Percentiles rank a stretch among this genome's conserved stretches.
These are phyloP conservation scores for Juglanconis oblonga DNA, from an alignment of 2,329 filamentous ascomycete species.

Conservation along the genomic window DNA sequence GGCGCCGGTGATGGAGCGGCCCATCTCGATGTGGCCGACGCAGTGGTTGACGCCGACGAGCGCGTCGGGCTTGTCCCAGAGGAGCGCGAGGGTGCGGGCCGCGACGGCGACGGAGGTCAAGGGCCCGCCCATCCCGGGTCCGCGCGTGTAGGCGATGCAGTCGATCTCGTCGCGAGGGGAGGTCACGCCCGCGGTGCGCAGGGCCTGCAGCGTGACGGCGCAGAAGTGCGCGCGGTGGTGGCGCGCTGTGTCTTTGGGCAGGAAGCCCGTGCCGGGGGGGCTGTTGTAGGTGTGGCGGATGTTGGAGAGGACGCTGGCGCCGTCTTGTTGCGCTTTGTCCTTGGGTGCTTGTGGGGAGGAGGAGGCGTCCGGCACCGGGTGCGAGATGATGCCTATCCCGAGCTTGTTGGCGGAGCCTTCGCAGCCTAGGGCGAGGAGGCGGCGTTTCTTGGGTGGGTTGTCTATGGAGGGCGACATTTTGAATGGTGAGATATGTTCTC, in stretches of 20 bases:
- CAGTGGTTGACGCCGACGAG: constrained; percentile 97
- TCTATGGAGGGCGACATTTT: constrained; percentile 7
- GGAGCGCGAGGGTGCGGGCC: constrained; percentile 73
- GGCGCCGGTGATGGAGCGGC: constrained; percentile 85
- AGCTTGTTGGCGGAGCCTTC: constrained; percentile 99
- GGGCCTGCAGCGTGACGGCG: constrained; percentile 72
- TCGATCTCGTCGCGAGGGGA: constrained; percentile 63
- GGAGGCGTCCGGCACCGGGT: constrained; percentile 45
- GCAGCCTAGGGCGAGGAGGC: constrained; percentile 56
- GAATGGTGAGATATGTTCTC: background rate
- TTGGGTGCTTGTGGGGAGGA: background rate
- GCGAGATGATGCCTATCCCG: constrained; percentile 86
- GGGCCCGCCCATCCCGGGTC: constrained; percentile 94
- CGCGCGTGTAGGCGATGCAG: constrained; percentile 93
- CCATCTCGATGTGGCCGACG: constrained; percentile 99
- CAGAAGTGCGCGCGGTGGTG: constrained; percentile 90
- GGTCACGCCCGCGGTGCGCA: constrained; percentile 63
- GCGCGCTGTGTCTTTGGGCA: constrained; percentile 91
- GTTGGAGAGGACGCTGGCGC: constrained; percentile 79
- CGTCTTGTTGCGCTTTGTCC: constrained; percentile 26
- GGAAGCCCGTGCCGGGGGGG: constrained; percentile 88
- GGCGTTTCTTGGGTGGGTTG: constrained; percentile 27
- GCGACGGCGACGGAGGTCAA: constrained; percentile 82
- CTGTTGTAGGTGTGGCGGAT: constrained; percentile 90
- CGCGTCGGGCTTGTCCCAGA: constrained; percentile 72